Evolutionary conservation across 106 monocot species (phyloP).

Genomic region (Acorus gramineus): DNA sequence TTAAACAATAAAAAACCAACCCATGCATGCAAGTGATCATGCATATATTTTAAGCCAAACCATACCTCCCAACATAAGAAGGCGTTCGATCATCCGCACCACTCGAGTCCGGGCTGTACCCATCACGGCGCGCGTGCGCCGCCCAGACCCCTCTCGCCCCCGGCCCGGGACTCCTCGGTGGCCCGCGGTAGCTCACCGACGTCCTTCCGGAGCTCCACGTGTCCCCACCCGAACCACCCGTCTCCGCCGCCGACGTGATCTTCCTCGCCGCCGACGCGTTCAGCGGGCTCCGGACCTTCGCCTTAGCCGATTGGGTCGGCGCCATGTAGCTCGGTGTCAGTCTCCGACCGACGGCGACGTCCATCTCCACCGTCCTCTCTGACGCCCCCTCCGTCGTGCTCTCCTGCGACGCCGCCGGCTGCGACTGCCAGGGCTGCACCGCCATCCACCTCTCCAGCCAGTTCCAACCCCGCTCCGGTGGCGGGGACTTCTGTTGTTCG

Average conservation of each 20-base stretch:
- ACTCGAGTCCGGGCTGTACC: slow-evolving; percentile 9
- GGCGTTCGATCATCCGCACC: slow-evolving; percentile 6
- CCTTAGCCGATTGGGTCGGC: slow-evolving; percentile 52
- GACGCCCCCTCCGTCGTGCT: slow-evolving; percentile 22
- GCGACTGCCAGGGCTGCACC: slow-evolving; percentile 26
- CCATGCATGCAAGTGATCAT: neutral
- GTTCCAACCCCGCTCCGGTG: slow-evolving; percentile 40
- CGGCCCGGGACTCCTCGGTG: slow-evolving; percentile 2
- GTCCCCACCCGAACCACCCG: slow-evolving; percentile 6
- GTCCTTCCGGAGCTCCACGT: slow-evolving; percentile 37
- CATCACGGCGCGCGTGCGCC: neutral
- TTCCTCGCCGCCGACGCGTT: slow-evolving; percentile 3
- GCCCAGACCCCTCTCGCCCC: neutral
- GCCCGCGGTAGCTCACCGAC: neutral
- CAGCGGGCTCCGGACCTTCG: slow-evolving; percentile 30
- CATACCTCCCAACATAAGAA: no score
- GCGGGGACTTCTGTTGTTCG: slow-evolving; percentile 8
- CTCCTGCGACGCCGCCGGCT: neutral
- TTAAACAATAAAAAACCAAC: no score
- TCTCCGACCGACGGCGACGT: slow-evolving; percentile 2
- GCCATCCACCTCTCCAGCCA: slow-evolving; percentile 80
- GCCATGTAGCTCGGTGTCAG: slow-evolving; percentile 57
- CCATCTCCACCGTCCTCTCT: slow-evolving; percentile 65
- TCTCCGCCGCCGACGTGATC: neutral
- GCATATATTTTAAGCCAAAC: no score